Evolutionary conservation across 768 basidiomycete species (phyloP).

Genomic region (Mycena metata): DNA sequence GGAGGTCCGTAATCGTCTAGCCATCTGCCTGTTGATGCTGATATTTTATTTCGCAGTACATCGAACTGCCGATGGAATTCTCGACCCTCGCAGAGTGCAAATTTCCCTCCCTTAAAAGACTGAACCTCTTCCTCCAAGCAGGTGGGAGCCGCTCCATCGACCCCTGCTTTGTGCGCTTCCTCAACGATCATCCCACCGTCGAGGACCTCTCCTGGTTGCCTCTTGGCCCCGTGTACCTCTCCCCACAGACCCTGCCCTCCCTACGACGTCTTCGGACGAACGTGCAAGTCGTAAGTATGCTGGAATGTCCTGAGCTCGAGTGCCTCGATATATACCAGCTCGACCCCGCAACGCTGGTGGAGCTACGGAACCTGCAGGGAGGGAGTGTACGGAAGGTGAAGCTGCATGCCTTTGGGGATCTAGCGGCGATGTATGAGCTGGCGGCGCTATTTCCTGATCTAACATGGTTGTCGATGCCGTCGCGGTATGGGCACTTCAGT

Average conservation of each 20-base stretch:
- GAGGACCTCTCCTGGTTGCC: slow-evolving; percentile 64
- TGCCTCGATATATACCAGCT: slow-evolving; percentile 51
- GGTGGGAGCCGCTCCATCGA: slow-evolving; percentile 54
- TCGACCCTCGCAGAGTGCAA: slow-evolving; percentile 48
- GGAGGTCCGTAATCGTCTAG: slow-evolving; percentile 40
- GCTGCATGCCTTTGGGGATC: slow-evolving; percentile 47
- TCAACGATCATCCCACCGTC: slow-evolving; percentile 60
- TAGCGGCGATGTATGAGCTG: slow-evolving; percentile 48
- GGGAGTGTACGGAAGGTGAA: slow-evolving; percentile 50
- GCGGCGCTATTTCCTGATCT: slow-evolving; percentile 56
- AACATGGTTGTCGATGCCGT: slow-evolving; percentile 57
- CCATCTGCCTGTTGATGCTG: not conserved
- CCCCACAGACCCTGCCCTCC: slow-evolving; percentile 55
- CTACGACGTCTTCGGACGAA: slow-evolving; percentile 55
- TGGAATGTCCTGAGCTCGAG: slow-evolving; percentile 54
- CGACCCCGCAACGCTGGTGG: slow-evolving; percentile 46
- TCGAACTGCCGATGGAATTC: slow-evolving; percentile 64
- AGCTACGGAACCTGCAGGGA: slow-evolving; percentile 48
- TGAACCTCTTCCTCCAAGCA: slow-evolving; percentile 57
- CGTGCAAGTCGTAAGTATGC: slow-evolving; percentile 50
- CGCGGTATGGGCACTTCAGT: slow-evolving; percentile 44
- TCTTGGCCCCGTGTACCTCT: slow-evolving; percentile 49
- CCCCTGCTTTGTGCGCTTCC: slow-evolving; percentile 53
- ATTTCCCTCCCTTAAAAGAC: slow-evolving; percentile 57
- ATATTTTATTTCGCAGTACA: slow-evolving; percentile 45